Conservation (phyloP, 208 protist species). For the Leishmania aethiopica region DNA sequence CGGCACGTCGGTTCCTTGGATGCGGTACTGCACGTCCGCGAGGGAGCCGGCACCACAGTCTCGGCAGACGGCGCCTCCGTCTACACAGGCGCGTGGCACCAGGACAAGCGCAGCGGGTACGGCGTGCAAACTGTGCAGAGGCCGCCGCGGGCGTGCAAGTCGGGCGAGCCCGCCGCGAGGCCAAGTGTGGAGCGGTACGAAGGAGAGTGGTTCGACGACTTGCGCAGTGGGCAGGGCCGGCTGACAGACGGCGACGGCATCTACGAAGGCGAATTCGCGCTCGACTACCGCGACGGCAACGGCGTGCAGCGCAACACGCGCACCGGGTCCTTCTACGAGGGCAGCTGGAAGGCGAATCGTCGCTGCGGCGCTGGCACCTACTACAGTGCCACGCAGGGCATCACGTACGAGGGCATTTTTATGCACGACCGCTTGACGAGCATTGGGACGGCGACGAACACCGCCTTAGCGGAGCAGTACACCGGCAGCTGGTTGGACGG, state of each 20-base stretch:
- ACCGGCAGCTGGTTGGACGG: conserved; percentile 86
- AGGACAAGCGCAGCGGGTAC: conserved; percentile 66
- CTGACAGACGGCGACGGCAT: conserved; percentile 54
- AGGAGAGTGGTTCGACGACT: conserved; percentile 68
- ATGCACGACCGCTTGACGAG: conserved; percentile 72
- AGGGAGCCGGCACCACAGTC: conserved; percentile 76
- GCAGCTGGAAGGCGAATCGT: conserved; percentile 67
- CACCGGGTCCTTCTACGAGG: conserved; percentile 78
- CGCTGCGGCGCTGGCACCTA: conserved; percentile 65
- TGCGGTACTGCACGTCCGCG: conserved; percentile 40
- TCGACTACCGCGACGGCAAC: conserved; percentile 58
- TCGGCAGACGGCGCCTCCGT: conserved; percentile 65
- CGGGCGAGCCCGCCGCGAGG: conserved; percentile 14
- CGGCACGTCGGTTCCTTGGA: conserved; percentile 77
- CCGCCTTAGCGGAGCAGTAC: conserved; percentile 47
- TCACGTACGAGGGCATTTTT: conserved; percentile 80
- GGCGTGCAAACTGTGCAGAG: conserved; percentile 36
- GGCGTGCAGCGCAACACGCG: conserved; percentile 57
- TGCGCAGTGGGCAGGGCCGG: conserved; percentile 72
- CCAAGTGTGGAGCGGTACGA: conserved; percentile 60
- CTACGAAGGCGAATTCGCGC: conserved; percentile 79
- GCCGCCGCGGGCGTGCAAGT: not conserved
- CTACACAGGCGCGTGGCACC: conserved; percentile 83
- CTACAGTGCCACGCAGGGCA: conserved; percentile 55
- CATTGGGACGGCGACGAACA: conserved; percentile 39